phyloP scores from a whole-genome alignment of 2,329 filamentous ascomycete species.

The Colletotrichum aenigma region DNA sequence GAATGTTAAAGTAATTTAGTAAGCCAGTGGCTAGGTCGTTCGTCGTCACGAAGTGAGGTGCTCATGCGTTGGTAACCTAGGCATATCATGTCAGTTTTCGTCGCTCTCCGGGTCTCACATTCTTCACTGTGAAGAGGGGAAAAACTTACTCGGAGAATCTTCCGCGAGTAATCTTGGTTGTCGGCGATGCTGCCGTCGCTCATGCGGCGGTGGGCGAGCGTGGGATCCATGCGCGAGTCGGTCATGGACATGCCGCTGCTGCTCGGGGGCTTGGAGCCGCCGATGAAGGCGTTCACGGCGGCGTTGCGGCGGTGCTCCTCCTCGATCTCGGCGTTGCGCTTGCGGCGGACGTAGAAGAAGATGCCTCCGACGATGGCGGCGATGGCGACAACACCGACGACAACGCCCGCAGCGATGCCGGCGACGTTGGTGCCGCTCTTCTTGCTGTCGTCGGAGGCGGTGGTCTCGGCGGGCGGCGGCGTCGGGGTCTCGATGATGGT shows the following conservation, averaged over 20 bases:
- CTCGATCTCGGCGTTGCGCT: conserved; percentile 77
- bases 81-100: not conserved
- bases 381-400: conserved; percentile 78
- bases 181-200: conserved; percentile 97
- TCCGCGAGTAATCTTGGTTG: conserved; percentile 94
- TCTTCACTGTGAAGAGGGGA: not conserved
- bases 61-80: conserved; percentile 65
- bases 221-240: conserved; percentile 86
- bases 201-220: conserved; percentile 81
- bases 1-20: conserved; percentile 38
- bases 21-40: conserved; percentile 31
- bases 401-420: conserved; percentile 85
- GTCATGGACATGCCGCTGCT: conserved; percentile 72
- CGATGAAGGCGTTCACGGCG: conserved; percentile 77
- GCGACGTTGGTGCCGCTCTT: conserved; percentile 68
- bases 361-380: conserved; percentile 69
- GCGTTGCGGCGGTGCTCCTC: conserved; percentile 85
- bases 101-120: fast-evolving
- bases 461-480: not conserved
- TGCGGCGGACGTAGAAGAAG: conserved; percentile 77
- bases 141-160: conserved; percentile 86
- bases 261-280: conserved; percentile 65
- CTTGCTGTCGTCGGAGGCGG: conserved; percentile 22
- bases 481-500: conserved; percentile 5
- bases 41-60: conserved; percentile 36